Evolutionary conservation across 2,329 filamentous ascomycete genomes (phyloP).

Genomic region (Diplocarpon mali): DNA sequence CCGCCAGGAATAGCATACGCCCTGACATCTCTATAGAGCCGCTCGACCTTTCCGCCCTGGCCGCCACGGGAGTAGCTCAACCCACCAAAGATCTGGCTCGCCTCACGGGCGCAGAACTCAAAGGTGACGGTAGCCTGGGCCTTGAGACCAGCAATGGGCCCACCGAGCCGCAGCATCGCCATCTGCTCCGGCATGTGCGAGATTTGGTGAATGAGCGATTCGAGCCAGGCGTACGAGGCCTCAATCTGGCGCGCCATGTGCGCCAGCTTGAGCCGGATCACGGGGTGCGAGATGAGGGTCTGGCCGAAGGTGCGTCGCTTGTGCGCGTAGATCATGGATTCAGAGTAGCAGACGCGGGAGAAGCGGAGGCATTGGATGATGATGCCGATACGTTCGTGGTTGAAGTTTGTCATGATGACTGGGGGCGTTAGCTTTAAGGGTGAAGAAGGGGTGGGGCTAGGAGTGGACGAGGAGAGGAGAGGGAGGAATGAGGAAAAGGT

Average conservation of each 20-base stretch:
- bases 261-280: conserved; percentile 94
- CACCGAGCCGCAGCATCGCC: conserved; percentile 91
- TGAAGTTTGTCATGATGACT: conserved; percentile 99
- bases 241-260: conserved; percentile 98
- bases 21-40: conserved; percentile 86
- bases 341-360: conserved; percentile 92
- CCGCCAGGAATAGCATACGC: conserved; percentile 95
- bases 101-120: conserved; percentile 94
- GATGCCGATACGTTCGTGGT: conserved; percentile 97
- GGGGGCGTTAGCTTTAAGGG: too few species aligned
- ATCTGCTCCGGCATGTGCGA: conserved; percentile 87
- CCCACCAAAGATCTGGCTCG: conserved; percentile 94
- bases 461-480: too few species aligned
- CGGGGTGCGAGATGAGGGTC: conserved; percentile 90
- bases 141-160: conserved; percentile 87
- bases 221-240: conserved; percentile 92
- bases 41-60: conserved; percentile 90
- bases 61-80: conserved; percentile 86
- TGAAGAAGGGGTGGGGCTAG: too few species aligned
- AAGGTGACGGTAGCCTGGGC: conserved; percentile 90
- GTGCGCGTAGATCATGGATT: conserved; percentile 91
- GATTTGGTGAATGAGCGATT: conserved; percentile 90
- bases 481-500: conserved; percentile 4
- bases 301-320: conserved; percentile 96
- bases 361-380: conserved; percentile 96